phyloP scores from a whole-genome alignment of 2,329 filamentous ascomycete species.

The Ramularia collo-cygni region DNA sequence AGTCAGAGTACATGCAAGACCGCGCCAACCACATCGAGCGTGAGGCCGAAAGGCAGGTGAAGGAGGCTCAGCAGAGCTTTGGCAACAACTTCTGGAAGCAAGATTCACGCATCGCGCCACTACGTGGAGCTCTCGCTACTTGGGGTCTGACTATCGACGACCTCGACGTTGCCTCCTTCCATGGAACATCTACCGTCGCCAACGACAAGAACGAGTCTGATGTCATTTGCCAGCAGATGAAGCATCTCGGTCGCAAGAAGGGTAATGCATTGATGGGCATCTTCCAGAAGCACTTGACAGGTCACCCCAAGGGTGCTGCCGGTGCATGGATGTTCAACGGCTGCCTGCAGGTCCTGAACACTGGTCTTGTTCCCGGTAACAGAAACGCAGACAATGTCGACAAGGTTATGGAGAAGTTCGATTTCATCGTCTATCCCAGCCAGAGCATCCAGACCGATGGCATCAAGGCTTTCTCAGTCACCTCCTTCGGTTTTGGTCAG shows the following conservation, averaged over 20 bases:
- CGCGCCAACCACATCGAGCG: constrained; percentile 79
- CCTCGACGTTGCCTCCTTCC: constrained; percentile 91
- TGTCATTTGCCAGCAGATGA: constrained; percentile 92
- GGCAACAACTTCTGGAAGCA: constrained; percentile 99
- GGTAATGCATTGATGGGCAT: constrained; percentile 94
- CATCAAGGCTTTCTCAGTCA: constrained; percentile 97
- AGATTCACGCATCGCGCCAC: constrained; percentile 84
- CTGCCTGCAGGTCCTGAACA: constrained; percentile 90
- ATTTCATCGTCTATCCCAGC: constrained; percentile 95
- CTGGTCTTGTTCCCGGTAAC: constrained; percentile 89
- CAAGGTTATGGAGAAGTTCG: constrained; percentile 92
- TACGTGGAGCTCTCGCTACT: constrained; percentile 90
- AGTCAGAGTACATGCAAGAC: constrained; percentile 78
- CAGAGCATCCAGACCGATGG: constrained; percentile 94
- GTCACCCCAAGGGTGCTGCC: constrained; percentile 97
- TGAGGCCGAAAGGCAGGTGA: constrained; percentile 83
- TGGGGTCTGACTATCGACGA: constrained; percentile 98
- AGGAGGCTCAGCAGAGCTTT: constrained; percentile 83
- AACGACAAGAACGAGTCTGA: constrained; percentile 99
- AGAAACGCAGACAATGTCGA: constrained; percentile 98
- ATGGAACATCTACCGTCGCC: constrained; percentile 95
- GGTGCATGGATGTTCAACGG: constrained; percentile 99
- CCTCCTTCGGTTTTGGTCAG: constrained; percentile 98
- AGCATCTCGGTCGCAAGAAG: constrained; percentile 89
- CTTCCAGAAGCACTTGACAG: constrained; percentile 99